Conservation (phyloP, 31 red algal species). For the Asparagopsis taxiformis region DNA sequence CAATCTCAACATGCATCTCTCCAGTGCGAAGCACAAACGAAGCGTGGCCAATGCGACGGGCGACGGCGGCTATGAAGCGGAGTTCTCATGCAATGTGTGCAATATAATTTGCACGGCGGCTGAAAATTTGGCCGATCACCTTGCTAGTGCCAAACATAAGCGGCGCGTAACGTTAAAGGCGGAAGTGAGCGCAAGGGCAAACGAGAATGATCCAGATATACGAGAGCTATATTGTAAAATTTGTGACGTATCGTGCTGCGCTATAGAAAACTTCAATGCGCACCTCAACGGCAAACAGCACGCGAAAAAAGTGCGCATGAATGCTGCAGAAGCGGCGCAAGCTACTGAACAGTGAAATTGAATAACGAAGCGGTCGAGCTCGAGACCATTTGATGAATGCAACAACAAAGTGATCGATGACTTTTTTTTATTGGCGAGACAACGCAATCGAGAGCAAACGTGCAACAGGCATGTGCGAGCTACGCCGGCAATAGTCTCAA, state of each 20-base stretch:
- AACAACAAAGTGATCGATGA: too few relatives aligned
- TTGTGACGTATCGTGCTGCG: conserved; percentile 5
- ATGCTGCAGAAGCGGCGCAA: background rate
- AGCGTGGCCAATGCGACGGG: background rate
- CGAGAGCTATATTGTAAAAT: conserved; percentile 2
- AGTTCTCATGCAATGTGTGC: background rate
- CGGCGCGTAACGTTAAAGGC: too few relatives aligned
- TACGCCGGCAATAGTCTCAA: background rate
- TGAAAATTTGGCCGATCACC: too few relatives aligned
- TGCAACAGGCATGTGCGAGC: too few relatives aligned
- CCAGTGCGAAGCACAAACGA: background rate
- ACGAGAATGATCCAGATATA: background rate
- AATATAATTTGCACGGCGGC: conserved; percentile 3
- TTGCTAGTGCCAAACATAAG: too few relatives aligned
- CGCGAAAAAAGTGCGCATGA: conserved; percentile 13
- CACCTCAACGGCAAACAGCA: conserved; percentile 32
- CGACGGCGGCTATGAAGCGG: background rate
- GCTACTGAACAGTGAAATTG: background rate
- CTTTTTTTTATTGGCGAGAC: too few relatives aligned
- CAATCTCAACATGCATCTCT: conserved; percentile 39
- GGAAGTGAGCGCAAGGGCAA: too few relatives aligned
- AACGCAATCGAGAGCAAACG: too few relatives aligned
- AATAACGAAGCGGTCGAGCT: too few relatives aligned
- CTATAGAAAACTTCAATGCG: conserved; percentile 15
- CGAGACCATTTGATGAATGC: too few relatives aligned